phyloP scores from a whole-genome alignment of 1,139 yeast species.

The Eremothecium cymbalariae region DNA sequence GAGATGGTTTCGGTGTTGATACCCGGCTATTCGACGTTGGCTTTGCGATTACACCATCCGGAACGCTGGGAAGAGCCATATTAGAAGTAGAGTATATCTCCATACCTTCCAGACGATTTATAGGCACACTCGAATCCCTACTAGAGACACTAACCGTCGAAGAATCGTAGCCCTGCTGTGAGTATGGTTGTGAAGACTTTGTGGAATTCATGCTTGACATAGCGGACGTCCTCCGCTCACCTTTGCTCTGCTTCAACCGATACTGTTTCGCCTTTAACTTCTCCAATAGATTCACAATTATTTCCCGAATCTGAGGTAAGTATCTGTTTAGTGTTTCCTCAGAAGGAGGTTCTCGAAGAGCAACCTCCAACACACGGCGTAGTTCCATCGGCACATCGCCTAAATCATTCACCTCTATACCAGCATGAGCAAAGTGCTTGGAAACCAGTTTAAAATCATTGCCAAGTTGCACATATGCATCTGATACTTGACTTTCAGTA shows the following conservation, averaged over 20 bases:
- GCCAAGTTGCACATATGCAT: conserved; percentile 85
- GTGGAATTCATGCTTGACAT: conserved; percentile 11
- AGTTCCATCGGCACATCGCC: conserved; percentile 72
- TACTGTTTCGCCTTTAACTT: conserved; percentile 75
- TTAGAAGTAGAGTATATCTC: no score
- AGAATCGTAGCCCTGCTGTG: no score
- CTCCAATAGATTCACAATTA: conserved; percentile 72
- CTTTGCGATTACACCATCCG: no score
- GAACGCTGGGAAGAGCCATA: no score
- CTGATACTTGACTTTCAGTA: conserved; percentile 77
- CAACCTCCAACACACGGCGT: conserved; percentile 73
- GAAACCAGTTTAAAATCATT: conserved; percentile 88
- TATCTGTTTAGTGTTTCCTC: conserved; percentile 74
- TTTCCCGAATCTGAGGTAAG: conserved; percentile 78
- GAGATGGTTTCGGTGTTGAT: no score
- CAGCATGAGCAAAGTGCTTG: conserved; percentile 59
- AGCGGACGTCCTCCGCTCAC: conserved; percentile 14
- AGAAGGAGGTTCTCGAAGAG: conserved; percentile 78
- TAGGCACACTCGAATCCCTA: no score
- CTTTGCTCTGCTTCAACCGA: conserved; percentile 33
- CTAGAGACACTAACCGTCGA: no score
- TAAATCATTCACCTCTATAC: conserved; percentile 60
- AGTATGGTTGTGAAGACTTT: conserved; percentile 7
- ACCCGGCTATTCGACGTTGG: no score
- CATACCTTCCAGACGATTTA: no score